Evolutionary conservation across 441 rosid genomes (phyloP).

Genomic region (Aquilaria agallochum): DNA sequence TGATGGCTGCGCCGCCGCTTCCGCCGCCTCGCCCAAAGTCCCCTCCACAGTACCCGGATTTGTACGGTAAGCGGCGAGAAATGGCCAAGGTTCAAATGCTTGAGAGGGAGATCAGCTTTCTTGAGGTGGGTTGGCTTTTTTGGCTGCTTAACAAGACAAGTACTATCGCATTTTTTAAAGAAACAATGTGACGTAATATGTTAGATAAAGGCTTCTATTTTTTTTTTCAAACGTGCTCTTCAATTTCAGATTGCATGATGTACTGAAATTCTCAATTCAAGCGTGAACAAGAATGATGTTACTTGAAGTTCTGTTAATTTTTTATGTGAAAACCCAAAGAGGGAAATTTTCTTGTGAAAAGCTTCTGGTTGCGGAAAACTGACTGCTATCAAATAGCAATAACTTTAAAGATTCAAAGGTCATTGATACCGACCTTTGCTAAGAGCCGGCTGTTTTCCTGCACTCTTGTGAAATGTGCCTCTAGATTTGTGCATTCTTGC

Average conservation of each 20-base stretch:
- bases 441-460: too few relatives aligned
- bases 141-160: background rate
- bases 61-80: slow-evolving; percentile 77
- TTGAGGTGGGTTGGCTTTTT: slow-evolving; percentile 46
- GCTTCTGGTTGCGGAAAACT: too few relatives aligned
- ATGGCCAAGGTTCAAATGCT: slow-evolving; percentile 75
- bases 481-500: too few relatives aligned
- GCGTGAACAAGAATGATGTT: too few relatives aligned
- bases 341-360: too few relatives aligned
- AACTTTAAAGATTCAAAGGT: too few relatives aligned
- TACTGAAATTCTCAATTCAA: background rate
- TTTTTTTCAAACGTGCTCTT: background rate
- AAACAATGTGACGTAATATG: background rate
- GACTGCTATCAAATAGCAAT: too few relatives aligned
- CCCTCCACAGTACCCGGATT: slow-evolving; percentile 84
- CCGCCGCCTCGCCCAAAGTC: slow-evolving; percentile 87
- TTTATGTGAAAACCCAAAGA: too few relatives aligned
- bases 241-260: background rate
- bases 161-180: background rate
- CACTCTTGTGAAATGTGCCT: too few relatives aligned
- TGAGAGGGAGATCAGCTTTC: slow-evolving; percentile 76
- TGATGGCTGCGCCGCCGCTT: slow-evolving; percentile 32
- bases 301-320: too few relatives aligned
- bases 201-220: background rate
- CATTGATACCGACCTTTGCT: too few relatives aligned